Evolutionary conservation across 768 basidiomycete genomes (phyloP), one percentile per base, ranked within the genome.

Genomic region (Suillus spraguei): DNA sequence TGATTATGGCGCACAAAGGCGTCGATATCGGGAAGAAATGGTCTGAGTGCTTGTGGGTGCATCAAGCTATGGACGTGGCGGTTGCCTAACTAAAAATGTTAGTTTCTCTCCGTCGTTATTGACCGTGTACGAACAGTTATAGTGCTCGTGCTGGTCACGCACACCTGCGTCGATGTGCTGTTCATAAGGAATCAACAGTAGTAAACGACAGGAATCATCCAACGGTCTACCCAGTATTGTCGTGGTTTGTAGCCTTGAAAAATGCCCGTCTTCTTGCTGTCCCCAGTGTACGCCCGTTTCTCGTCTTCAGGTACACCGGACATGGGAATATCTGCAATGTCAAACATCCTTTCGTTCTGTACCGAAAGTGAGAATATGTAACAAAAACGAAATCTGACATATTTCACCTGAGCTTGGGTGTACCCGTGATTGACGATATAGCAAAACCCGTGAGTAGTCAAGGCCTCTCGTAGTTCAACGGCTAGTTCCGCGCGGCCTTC

Each of bases 81-180:
- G 63, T 86, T 81, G 62, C 87, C 87, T 88, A 53, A 0, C 5
- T 24, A 14, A 14, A n/a, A 7, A 32, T 9, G 46, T 5, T 59
- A 13, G 60, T 22, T 49, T 62, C 28, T 20, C 14, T 60, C 24
- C n/a, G 4, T 22, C 14, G 32, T 63, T 14, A 54, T 44, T 28
- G n/a, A 63, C 44, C 22, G 33, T 36, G 9, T 36, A 4, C 55
- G 4, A 67, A 89, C 88, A 79, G 65, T 84, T 86, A 68, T 90
- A 89, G 59, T 83, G 78, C 67, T 90, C 88, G 16, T 87, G 68
- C 66, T 88, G 86, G 68, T 90, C 89, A 17, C 73, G 80, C 24
- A 90, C 83, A 8, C 88, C 88, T 9, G 80, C 81, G 52, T 85
- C 85, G 49, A 89, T 83, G 54, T 85, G 84, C 88, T 90, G 59